Evolutionary conservation across 2,329 filamentous ascomycete species (phyloP), one percentile per base, ranked within the genome.

Genomic region (Pseudocercospora vitis): DNA sequence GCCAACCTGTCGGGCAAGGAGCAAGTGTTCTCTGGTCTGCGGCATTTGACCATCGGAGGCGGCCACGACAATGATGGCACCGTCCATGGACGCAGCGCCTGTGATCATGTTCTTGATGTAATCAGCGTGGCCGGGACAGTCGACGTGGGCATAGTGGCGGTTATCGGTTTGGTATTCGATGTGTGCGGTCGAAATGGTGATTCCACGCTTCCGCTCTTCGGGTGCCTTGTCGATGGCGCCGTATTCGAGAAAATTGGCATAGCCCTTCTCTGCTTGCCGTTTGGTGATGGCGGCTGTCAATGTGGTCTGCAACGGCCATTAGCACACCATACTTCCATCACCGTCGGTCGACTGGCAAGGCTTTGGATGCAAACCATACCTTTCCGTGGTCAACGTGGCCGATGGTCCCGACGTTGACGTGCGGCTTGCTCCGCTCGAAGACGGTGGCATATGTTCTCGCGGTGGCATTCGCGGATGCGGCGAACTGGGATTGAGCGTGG

Each of bases 21-120:
- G 85, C 77, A 99, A 82, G 80, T 99, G 94, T 80, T 99, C 94
- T 77, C 94, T 85, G 64, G 94, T 99, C 84, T 99, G 95, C 69
- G 94, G 94, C 94, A 99, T 99, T 80, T 99, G 95, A 73, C 94
- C 94, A 73, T 99, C 94, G 31, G 91, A 96, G 65, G 94, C 94
- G 66, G 95, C 95, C 68, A 99, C 95, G 64, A 99, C 94, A 69
- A 99, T 96, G 73, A 99, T 92, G 69, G 94, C 92, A 69, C 94
- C 94, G 69, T 99, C 94, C 94, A 99, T 99, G 81, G 91, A 95
- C 69, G 95, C 92, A 60, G 94, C 91, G 85, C 94, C 94, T 65
- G 94, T 99, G 76, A 99, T 99, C 94, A 99, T 99, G 87, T 99
- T 99, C 85, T 99, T 99, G 81, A 99, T 97, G 83, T 99, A 99